Evolutionary conservation across 768 basidiomycete species (phyloP), one percentile per base, ranked within the genome.

Genomic region (Termitomyces sp.): DNA sequence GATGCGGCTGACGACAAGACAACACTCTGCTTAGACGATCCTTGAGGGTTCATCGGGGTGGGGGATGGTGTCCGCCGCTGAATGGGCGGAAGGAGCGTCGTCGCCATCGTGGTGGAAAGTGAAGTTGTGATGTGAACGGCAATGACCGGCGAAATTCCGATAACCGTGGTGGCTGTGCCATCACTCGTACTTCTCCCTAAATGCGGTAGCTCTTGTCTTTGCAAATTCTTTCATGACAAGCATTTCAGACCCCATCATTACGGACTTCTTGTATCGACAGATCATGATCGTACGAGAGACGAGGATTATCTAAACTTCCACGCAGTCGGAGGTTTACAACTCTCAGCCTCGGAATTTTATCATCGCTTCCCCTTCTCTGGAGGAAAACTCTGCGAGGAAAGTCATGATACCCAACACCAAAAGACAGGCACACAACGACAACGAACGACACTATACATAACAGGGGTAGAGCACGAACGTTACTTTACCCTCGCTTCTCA

Each of bases 1-100:
- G 75, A 74, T 2, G 68, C 63, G 49, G 71, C 61, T 55, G 73
- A 73, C 37, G 71, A 71, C 6, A 66, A 71, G n/a, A 68, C 37
- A 23, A 51, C 58, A 49, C 63, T 68, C 52, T 64, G 59, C 5
- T 61, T 54, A 5, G 68, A 68, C 7, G 66, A 54, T 50, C 50
- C 26, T 50, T 63, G 49, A 6, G 50, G 30, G 47, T 61, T 45
- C 38, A 59, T 52, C 42, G 63, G 41, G 42, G 53, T 57, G 28
- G 68, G 66, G 35, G 70, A 69, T 53, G 70, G 67, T 40, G 71
- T 67, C 33, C 66, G 61, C 47, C 61, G 67, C 15, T 57, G 54
- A 31, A 38, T 11, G 21, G 55, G 53, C 47, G 45, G 48, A 33
- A 56, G 49, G 28, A 45, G 42, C 5, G 50, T 55, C 48, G 59